Percentiles rank a stretch among this genome's conserved stretches.
Evolutionary conservation across 2,329 filamentous ascomycete genomes (phyloP).

Genomic region (Aspergillus japonicus): DNA sequence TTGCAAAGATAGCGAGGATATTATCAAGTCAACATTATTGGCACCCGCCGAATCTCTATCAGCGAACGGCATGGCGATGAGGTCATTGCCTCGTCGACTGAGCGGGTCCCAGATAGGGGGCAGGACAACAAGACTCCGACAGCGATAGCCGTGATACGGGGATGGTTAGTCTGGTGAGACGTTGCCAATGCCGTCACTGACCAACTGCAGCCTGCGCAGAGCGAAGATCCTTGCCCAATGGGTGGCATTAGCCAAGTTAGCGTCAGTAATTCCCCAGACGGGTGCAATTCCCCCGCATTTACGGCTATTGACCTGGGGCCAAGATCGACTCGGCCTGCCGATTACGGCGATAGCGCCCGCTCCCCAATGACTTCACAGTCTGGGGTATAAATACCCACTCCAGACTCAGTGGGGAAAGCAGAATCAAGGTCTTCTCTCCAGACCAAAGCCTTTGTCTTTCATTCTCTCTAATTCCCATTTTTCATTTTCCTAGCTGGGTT

Average conservation of each 20-base stretch:
- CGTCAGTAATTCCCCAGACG: neutral
- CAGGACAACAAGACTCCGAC: too few relatives aligned
- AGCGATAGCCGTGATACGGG: too few relatives aligned
- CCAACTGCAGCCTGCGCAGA: neutral
- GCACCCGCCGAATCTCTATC: too few relatives aligned
- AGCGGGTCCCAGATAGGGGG: too few relatives aligned
- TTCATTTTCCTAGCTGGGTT: neutral
- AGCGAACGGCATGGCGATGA: too few relatives aligned
- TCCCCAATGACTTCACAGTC: neutral
- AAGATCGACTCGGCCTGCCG: slow-evolving; percentile 7
- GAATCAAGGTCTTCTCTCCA: too few relatives aligned
- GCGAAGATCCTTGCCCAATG: neutral
- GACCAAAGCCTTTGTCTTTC: too few relatives aligned
- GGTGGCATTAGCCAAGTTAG: neutral
- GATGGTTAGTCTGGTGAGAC: neutral
- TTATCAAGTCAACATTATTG: too few relatives aligned
- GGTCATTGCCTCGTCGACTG: too few relatives aligned
- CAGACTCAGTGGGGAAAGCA: too few relatives aligned
- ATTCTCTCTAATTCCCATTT: too few relatives aligned
- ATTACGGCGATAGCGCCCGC: neutral
- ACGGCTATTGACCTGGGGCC: slow-evolving; percentile 13
- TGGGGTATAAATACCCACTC: neutral
- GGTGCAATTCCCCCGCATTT: slow-evolving; percentile 8
- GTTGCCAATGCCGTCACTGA: neutral
- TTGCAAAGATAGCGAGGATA: too few relatives aligned